A percentile compares a stretch with the other conserved stretches of the same genome.
These are phyloP conservation scores for Fusarium brachygibbosum DNA, from an alignment of 2,329 filamentous ascomycete genomes.

Conservation along the genomic window DNA sequence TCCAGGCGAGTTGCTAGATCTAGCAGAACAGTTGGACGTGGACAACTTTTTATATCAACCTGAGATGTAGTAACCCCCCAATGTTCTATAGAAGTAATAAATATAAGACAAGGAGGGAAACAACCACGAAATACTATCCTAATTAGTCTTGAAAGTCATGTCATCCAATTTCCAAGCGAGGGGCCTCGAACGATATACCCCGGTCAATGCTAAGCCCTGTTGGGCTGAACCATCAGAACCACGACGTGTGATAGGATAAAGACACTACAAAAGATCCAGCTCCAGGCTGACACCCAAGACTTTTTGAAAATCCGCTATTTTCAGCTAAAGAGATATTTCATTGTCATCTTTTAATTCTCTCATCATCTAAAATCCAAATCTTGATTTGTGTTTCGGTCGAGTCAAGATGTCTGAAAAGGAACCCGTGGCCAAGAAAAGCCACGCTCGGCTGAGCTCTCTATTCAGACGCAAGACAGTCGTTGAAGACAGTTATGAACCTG, in stretches of 20 bases:
- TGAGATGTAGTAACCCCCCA: conserved; percentile 21
- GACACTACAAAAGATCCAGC: background rate
- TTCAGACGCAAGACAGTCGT: background rate
- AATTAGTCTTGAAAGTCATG: background rate
- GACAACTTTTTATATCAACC: conserved; percentile 43
- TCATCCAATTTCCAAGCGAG: background rate
- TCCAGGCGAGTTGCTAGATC: conserved; percentile 50
- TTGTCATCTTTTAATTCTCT: background rate
- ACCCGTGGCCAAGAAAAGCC: background rate
- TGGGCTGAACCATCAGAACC: background rate
- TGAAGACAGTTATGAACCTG: background rate
- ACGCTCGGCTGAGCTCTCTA: background rate
- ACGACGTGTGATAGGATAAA: background rate
- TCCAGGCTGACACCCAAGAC: conserved; percentile 3
- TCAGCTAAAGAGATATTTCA: background rate
- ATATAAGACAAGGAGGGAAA: background rate
- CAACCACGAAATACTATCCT: background rate
- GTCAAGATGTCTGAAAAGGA: background rate
- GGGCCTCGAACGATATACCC: background rate
- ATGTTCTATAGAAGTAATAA: background rate
- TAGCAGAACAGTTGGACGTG: conserved; percentile 51
- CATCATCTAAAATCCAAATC: background rate
- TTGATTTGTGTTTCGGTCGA: background rate
- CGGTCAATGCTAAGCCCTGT: conserved; percentile 2
- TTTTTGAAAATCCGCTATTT: background rate